Evolutionary conservation across 2,329 filamentous ascomycete genomes (phyloP), one percentile per base, ranked within the genome.

Genomic region (Colletotrichum sp.): DNA sequence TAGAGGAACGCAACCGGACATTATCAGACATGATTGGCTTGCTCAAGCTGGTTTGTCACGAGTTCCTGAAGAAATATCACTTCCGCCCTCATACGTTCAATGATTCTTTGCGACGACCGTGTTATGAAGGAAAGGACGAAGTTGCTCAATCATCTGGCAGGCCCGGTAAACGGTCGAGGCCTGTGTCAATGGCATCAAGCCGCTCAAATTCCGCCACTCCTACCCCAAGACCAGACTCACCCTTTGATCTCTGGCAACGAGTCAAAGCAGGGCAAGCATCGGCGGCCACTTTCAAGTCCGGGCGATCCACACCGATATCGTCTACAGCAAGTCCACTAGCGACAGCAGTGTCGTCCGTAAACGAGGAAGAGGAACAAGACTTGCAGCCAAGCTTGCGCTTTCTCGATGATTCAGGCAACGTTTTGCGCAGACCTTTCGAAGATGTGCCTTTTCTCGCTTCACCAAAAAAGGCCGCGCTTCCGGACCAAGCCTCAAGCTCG

Each of bases 41-140:
- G 4, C 81, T 98, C 12, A 89, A 89, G 66, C 92, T 92, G 1
- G 91, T 96, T 81, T 88, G 95, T 30, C 90, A 89, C 65, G 92
- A 95, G 76, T 98, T 98, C 84, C 85, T 99, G 8, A 92, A 91
- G 71, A 92, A 92, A 32, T 90, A 97, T 80, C 89, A 94, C 77
- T 93, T 96, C 79, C 88, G 90, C 6, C 93, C 94, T 12, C 88
- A 84, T 59, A 82, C 79, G 18, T 71, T 82, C 16, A 79, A 79
- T 3, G 16, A 80, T 6, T 78, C 79, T 2, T 21, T 75, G 16
- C 59, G 55, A n/a, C 44, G 34, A 15, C 28, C 60, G 12, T 9
- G 32, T 21, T 28, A 26, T 10, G 68, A 55, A 44, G 34, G 21
- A 12, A 26, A 34, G 24, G 65, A 52, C 1, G 62, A 24, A 24